phyloP scores from a whole-genome alignment of 169 alveolate genomes.

The Plasmodium fragile region DNA sequence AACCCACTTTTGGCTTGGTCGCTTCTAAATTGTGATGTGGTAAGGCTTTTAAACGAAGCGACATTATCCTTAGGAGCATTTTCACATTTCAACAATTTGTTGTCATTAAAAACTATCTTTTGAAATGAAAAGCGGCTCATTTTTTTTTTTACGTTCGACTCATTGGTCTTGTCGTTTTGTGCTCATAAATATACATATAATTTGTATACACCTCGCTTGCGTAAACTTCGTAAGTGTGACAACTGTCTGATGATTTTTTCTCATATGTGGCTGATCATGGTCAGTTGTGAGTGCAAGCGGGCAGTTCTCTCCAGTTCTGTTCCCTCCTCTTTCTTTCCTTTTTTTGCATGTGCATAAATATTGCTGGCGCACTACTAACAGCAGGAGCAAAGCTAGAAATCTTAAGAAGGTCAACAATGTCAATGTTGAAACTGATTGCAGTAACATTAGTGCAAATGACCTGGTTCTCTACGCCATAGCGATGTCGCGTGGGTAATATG shows the following conservation, averaged over 20 bases:
- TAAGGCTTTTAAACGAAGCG: background rate
- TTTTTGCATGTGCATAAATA: background rate
- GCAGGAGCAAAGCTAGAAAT: background rate
- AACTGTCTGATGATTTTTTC: background rate
- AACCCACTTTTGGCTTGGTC: background rate
- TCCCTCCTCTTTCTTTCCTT: background rate
- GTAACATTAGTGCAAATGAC: background rate
- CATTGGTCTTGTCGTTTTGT: background rate
- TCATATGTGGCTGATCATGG: background rate
- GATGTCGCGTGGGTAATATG: background rate
- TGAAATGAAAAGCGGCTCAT: background rate
- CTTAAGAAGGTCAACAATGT: background rate
- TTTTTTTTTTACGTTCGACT: background rate
- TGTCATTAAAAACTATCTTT: background rate
- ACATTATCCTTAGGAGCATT: background rate
- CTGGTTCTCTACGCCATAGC: background rate
- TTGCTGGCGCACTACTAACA: background rate
- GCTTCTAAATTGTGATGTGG: background rate
- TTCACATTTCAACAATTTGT: constrained; percentile 6
- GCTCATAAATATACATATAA: background rate
- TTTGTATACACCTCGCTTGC: background rate
- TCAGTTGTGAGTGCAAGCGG: background rate
- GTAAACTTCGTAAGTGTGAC: background rate
- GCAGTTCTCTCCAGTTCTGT: background rate
- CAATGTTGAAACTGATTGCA: background rate